phyloP scores from a whole-genome alignment of 345 rosid species.

The Atalantia buxifolia region DNA sequence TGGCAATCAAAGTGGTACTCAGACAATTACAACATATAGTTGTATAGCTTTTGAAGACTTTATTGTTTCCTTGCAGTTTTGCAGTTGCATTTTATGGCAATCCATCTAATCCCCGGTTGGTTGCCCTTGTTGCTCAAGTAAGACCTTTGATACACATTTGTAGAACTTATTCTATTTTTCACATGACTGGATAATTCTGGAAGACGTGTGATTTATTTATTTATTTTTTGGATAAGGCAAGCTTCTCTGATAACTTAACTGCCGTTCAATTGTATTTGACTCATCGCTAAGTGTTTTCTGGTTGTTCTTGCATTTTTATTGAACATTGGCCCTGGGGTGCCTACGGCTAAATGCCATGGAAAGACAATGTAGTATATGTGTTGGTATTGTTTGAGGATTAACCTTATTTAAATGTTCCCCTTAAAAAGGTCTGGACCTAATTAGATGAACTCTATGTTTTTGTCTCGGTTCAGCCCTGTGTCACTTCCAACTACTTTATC shows the following conservation, averaged over 20 bases:
- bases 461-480: background rate
- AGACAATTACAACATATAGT: background rate
- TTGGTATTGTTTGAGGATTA: background rate
- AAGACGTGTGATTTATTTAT: background rate
- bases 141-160: slow-evolving; percentile 14
- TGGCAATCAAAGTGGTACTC: background rate
- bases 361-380: background rate
- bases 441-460: background rate
- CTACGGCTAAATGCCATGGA: background rate
- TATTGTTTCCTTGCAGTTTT: slow-evolving; percentile 43
- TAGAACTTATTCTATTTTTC: background rate
- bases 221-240: background rate
- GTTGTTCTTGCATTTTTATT: background rate
- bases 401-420: background rate
- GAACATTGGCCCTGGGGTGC: background rate
- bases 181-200: background rate
- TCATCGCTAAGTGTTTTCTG: background rate
- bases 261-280: background rate
- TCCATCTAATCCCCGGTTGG: slow-evolving; percentile 66
- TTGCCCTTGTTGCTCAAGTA: slow-evolving; percentile 93
- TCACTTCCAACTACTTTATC: background rate
- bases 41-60: background rate
- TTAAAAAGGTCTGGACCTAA: background rate
- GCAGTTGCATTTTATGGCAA: slow-evolving; percentile 81
- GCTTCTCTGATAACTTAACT: background rate